Percentiles rank a stretch among this genome's conserved stretches.
Evolutionary conservation across 2,329 filamentous ascomycete species (phyloP).

Genomic region (Didymella glomerata): DNA sequence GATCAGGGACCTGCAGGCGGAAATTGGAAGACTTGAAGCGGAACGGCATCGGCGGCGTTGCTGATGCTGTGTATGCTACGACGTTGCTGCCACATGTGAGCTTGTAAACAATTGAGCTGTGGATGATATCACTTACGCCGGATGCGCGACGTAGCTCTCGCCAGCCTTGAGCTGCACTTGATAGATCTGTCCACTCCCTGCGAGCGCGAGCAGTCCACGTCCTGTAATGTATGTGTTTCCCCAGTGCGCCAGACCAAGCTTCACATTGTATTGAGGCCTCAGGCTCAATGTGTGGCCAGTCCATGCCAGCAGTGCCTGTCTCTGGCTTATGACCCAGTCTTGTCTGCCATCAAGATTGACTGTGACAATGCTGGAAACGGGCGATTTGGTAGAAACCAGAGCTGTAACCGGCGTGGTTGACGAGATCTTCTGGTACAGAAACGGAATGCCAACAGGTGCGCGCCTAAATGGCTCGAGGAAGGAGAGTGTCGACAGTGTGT

Average conservation of each 20-base stretch:
- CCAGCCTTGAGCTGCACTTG: conserved; percentile 80
- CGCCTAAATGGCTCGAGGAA: conserved; percentile 84
- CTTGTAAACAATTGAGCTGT: neutral
- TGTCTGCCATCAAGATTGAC: conserved; percentile 91
- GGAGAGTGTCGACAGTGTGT: conserved; percentile 88
- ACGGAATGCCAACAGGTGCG: conserved; percentile 84
- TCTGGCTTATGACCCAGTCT: conserved; percentile 93
- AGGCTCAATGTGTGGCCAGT: conserved; percentile 86
- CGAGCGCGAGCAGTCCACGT: conserved; percentile 82
- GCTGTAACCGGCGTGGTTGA: conserved; percentile 89
- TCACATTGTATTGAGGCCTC: conserved; percentile 76
- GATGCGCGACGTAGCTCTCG: conserved; percentile 91
- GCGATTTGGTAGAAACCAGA: conserved; percentile 85
- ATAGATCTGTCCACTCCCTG: conserved; percentile 88
- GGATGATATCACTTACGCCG: conserved; percentile 52
- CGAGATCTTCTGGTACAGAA: conserved; percentile 88
- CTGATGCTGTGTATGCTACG: conserved; percentile 84
- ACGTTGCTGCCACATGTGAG: conserved; percentile 69
- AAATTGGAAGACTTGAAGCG: conserved; percentile 81
- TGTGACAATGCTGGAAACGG: conserved; percentile 84
- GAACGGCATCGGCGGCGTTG: conserved; percentile 80
- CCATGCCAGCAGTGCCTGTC: conserved; percentile 92
- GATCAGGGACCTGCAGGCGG: conserved; percentile 77
- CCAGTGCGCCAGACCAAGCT: conserved; percentile 85
- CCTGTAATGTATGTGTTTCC: conserved; percentile 89